Evolutionary conservation across 495 filamentous ascomycete species (phyloP).

Genomic region (Trichoderma asperelloides): DNA sequence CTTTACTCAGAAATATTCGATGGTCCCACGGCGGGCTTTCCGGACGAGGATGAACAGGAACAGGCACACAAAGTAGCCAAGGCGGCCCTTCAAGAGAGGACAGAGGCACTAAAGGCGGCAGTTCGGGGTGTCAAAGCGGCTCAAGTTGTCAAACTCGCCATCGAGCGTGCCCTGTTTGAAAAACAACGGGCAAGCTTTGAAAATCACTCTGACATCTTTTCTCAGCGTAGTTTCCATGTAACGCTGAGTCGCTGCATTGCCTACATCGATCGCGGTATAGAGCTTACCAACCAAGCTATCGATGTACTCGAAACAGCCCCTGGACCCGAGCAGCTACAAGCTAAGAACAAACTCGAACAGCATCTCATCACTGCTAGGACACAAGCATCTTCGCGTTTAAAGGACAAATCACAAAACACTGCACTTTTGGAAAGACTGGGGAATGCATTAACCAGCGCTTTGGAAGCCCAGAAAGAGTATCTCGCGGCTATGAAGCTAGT

Average conservation of each 20-base stretch:
- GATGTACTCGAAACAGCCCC: background rate
- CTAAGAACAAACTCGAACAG: background rate
- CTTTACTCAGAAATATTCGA: background rate
- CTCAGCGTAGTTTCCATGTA: background rate
- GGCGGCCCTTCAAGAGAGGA: background rate
- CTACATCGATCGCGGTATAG: background rate
- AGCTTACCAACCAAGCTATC: background rate
- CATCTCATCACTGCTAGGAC: background rate
- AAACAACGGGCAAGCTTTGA: background rate
- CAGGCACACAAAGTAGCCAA: background rate
- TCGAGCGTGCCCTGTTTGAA: background rate
- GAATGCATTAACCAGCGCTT: background rate
- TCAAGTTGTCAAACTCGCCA: background rate
- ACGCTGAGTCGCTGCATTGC: background rate
- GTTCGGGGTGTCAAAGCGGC: background rate
- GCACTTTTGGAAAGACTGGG: background rate
- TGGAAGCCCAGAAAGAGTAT: background rate
- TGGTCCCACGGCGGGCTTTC: background rate
- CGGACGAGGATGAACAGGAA: background rate
- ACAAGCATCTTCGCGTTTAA: background rate
- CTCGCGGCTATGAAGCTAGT: background rate
- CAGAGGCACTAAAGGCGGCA: background rate
- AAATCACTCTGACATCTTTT: background rate
- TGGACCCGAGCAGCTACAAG: background rate
- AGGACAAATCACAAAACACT: background rate